Conservation (phyloP, 2,329 filamentous ascomycete species). For the Claviceps sp. region DNA sequence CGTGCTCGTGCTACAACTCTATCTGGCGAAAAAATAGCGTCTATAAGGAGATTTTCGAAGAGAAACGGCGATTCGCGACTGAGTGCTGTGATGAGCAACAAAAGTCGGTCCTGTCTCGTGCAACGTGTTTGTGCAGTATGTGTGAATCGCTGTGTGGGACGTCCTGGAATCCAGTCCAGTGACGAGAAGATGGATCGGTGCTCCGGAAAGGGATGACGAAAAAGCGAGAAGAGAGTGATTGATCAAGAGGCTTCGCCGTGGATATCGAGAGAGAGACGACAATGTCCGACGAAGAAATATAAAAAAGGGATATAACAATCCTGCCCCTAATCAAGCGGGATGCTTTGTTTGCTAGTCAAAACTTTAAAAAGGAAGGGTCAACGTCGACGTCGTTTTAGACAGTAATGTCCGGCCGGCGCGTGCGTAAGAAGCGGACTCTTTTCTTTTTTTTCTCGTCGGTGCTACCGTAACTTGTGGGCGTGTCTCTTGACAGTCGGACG, state of each 20-base stretch:
- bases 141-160: neutral
- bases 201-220: neutral
- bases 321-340: neutral
- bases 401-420: neutral
- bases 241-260: neutral
- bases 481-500: neutral
- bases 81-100: slow-evolving; percentile 1
- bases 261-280: slow-evolving; percentile 1
- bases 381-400: slow-evolving; percentile 12
- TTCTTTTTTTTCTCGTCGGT: neutral
- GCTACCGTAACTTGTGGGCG: neutral
- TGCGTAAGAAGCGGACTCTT: neutral
- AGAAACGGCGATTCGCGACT: neutral
- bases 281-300: neutral
- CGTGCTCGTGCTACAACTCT: neutral
- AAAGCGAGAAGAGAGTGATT: slow-evolving; percentile 3
- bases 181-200: neutral
- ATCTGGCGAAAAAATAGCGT: neutral
- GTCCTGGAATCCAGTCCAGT: slow-evolving; percentile 9
- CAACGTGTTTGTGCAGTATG: neutral
- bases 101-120: neutral
- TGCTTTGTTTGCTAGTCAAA: slow-evolving; percentile 3
- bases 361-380: slow-evolving; percentile 14
- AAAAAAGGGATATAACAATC: neutral
- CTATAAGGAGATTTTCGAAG: neutral